Evolutionary conservation across 805 yeast genomes (phyloP), one percentile per base, ranked within the genome.

Genomic region (Wickerhamomyces hampshirensis): DNA sequence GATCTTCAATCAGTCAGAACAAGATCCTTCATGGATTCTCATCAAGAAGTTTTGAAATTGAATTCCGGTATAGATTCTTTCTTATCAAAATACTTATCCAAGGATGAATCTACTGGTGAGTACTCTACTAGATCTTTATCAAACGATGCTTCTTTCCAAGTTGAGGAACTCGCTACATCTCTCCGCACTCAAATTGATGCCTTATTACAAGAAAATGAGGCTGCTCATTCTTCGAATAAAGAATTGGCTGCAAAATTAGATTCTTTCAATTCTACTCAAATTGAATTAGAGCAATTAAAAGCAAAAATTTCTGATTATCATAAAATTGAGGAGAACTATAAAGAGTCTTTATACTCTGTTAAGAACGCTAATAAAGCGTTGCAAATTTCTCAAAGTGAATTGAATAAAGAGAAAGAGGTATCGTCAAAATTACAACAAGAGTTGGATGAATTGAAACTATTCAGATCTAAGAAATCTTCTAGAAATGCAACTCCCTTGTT

Each of bases 301-400:
- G 35, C 47, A 0, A 63, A 62, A 38, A 51, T 64, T 31, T 39
- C 40, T 13, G 67, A 65, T 21, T 53, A 77, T 32, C 44, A 58
- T 14, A 55, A 63, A 21, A 59, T 72, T 34, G 91, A 86, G 58
- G 72, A 65, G 6, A 80, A 82, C 51, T 86, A 84, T 61, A 74
- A 74, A 44, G 77, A 80, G 49, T 83, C 93, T 1, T 59, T 84
- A 37, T 77, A 75, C 43, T 77, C 86, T 17, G 80, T 85, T 23
- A 76, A 75, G 47, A 85, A 80, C 55, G 79, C 91, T 11, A 80
- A 82, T 38, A 75, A 72, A 43, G 95, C 96, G 0, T 68, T 88
- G 37, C 75, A 75, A 31, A 53, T 80, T 45, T 80, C 91, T 7
- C 87, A 87, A 50, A 75, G 71, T 31, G 96, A 88, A 57, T 62